Percentiles rank a stretch among this genome's conserved stretches.
Conservation (phyloP, 164 flowering plant species). For the Annona squamosa region DNA sequence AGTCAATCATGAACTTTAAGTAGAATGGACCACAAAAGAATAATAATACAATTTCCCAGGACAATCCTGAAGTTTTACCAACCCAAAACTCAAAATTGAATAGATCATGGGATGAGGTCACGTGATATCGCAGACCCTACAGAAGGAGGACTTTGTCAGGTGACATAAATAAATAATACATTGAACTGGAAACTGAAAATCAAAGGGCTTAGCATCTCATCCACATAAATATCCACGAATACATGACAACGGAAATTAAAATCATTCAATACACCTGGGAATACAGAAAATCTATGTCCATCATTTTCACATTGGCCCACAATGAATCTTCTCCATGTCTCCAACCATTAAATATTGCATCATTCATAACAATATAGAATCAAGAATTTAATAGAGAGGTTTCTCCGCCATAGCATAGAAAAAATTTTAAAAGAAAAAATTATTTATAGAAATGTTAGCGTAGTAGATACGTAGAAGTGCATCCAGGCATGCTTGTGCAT, state of each 20-base stretch:
- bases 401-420: background rate
- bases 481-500: too few species aligned
- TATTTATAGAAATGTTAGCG: too few species aligned
- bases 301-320: too few species aligned
- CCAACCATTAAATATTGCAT: too few species aligned
- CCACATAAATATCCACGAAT: background rate
- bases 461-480: too few species aligned
- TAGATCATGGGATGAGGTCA: conserved; percentile 73
- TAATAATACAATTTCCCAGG: conserved; percentile 9
- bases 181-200: background rate
- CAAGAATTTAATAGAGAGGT: too few species aligned
- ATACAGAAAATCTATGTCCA: too few species aligned
- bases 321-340: too few species aligned
- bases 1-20: background rate
- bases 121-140: conserved; percentile 82
- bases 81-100: conserved; percentile 98
- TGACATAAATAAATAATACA: background rate
- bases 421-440: too few species aligned
- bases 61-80: conserved; percentile 33
- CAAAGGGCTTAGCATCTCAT: background rate
- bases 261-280: too few species aligned
- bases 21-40: conserved; percentile 2
- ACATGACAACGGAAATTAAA: too few species aligned
- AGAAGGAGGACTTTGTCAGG: background rate
- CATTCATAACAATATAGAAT: too few species aligned